phyloP scores from a whole-genome alignment of 345 rosid species.

The Eucalyptus melliodora region DNA sequence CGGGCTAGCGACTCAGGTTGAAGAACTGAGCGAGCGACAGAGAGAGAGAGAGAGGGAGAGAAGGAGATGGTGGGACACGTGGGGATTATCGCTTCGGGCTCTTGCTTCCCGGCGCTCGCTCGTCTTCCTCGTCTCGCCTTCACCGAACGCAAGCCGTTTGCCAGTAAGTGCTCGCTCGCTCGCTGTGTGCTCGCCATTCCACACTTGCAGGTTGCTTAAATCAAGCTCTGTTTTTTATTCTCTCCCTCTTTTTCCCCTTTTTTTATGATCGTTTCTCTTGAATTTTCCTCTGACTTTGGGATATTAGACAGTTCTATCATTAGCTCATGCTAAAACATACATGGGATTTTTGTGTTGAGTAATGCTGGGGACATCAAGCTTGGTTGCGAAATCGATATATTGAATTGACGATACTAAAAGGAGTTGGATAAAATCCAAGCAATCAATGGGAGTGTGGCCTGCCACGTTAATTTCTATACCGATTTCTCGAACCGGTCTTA shows the following conservation, averaged over 20 bases:
- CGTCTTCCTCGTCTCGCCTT: slow-evolving; percentile 17
- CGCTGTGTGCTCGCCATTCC: not conserved
- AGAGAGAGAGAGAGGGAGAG: not conserved
- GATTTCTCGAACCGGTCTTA: not conserved
- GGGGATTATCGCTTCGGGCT: slow-evolving; percentile 21
- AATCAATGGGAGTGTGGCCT: not conserved
- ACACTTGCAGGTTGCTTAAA: not conserved
- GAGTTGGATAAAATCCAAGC: not conserved
- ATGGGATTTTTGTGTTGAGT: not conserved
- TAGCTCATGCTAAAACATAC: not conserved
- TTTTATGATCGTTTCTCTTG: not conserved
- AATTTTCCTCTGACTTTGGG: not conserved
- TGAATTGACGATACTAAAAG: not conserved
- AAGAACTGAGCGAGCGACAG: not conserved
- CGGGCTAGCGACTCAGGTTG: not conserved
- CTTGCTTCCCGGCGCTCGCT: slow-evolving; percentile 13
- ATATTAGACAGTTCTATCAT: not conserved
- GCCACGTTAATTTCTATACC: not conserved
- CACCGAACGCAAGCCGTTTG: slow-evolving; percentile 18
- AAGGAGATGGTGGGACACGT: slow-evolving; percentile 13
- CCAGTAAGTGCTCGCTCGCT: slow-evolving; percentile 27
- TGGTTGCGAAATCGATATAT: not conserved
- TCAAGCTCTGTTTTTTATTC: not conserved
- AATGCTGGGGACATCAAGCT: not conserved
- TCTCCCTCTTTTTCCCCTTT: too few species aligned